Base-by-base conservation (phyloP, 208 protist genomes). In the Acanthamoeba lenticulata region DNA sequence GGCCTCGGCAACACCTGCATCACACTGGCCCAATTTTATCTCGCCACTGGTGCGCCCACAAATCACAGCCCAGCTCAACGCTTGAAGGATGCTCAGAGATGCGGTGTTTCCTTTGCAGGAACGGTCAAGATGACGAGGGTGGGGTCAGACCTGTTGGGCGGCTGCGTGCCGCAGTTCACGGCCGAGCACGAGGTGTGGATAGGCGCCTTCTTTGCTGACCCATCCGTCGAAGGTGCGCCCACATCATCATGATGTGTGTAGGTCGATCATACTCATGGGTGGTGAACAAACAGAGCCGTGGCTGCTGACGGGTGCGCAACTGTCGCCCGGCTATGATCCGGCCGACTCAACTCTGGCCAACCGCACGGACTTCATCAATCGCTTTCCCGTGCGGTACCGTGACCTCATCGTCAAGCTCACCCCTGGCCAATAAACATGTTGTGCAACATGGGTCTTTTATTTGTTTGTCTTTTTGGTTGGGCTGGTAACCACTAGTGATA, bases 1-100 rank as follows among this genome's bases (percentile, higher is more conserved):
- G 65, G 65, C 65, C 65, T 74, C 34, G 65, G 65, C 65, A 74
- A 74, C 65, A n/a, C 65, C 29, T 74, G 65, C 65, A 74, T 74
- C 36, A 74, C 65, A 0, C 34, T 74, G 32, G 65, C 65, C 62
- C 62, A 72, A 29, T 72, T 72, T 72, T 19, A 72, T 29, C 15
- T 40, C n/a, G 29, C 34, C 29, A 72, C 27, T 5, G 57, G 57
- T 67, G 24, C 27, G 57, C 5, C 27, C 27, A n/a, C n/a, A 5
- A 21, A 5, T 67, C n/a, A 29, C 57, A 32, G 15, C 15, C 15
- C 57, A 34, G 15, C n/a, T 67, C n/a, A 67, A n/a, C n/a, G n/a
- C n/a, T n/a, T n/a, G n/a, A n/a, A n/a, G n/a, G n/a, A n/a, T n/a
- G n/a, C n/a, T n/a, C n/a, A n/a, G n/a, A n/a, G n/a, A n/a, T 7